These are phyloP conservation scores for Beta vulgaris DNA, from an alignment of 148 eudicot genomes.

Conservation along the genomic window DNA sequence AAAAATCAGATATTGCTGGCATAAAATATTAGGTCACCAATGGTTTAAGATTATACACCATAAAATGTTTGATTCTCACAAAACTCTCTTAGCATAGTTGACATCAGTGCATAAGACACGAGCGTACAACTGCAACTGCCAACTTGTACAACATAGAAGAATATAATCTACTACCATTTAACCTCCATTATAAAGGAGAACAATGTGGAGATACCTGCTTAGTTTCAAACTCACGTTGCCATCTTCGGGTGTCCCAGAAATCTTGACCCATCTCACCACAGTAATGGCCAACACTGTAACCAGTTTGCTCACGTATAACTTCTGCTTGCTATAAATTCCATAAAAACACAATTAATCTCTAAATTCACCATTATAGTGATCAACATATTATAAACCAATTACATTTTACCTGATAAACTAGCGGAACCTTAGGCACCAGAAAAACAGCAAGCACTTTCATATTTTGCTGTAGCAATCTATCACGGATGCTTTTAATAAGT, in stretches of 20 bases:
- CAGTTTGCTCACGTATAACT: slow-evolving; percentile 89
- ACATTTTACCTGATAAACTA: slow-evolving; percentile 85
- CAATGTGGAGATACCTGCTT: slow-evolving; percentile 58
- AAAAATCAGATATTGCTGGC: background rate
- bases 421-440: slow-evolving; percentile 96
- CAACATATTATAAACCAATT: slow-evolving; percentile 8
- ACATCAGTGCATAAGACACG: background rate
- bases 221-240: slow-evolving; percentile 96
- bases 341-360: slow-evolving; percentile 9
- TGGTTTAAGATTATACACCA: background rate
- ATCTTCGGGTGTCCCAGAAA: slow-evolving; percentile 94
- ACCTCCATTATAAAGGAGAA: background rate
- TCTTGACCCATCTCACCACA: slow-evolving; percentile 99
- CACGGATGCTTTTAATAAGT: slow-evolving; percentile 65
- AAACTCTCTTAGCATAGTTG: background rate
- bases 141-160: too few relatives aligned
- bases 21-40: background rate
- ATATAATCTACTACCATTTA: too few relatives aligned
- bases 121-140: background rate
- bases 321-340: slow-evolving; percentile 80
- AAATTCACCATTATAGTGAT: background rate
- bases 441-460: slow-evolving; percentile 83
- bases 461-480: slow-evolving; percentile 55
- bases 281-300: slow-evolving; percentile 89
- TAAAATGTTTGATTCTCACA: background rate